Conservation (phyloP, 768 basidiomycete species). For the Coprinopsis sp. region DNA sequence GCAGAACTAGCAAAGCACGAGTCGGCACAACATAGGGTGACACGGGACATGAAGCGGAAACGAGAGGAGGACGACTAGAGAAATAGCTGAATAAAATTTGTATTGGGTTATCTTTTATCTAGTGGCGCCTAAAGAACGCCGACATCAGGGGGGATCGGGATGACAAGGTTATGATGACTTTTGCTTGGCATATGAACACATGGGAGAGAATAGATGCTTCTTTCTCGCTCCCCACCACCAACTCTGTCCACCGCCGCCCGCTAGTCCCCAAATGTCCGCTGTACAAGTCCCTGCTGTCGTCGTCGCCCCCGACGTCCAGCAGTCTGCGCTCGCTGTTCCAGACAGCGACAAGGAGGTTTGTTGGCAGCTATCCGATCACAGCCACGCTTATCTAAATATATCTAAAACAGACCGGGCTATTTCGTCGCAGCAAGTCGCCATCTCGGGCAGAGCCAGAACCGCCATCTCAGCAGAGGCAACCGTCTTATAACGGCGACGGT, state of each 20-base stretch:
- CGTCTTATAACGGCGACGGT: background rate
- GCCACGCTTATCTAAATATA: conserved; percentile 3
- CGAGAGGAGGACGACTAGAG: conserved; percentile 72
- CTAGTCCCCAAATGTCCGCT: too few relatives aligned
- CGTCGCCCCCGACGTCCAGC: background rate
- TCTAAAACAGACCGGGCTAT: conserved; percentile 7
- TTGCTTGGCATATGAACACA: background rate
- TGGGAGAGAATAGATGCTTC: background rate
- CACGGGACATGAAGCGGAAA: conserved; percentile 93
- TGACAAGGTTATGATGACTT: background rate
- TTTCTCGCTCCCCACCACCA: conserved; percentile 2
- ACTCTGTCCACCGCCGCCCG: background rate
- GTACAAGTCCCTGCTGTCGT: too few relatives aligned
- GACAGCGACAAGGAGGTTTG: background rate
- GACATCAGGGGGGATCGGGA: background rate
- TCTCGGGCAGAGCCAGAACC: conserved; percentile 2
- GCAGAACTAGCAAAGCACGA: conserved; percentile 88
- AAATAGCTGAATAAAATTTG: too few relatives aligned
- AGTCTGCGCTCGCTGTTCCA: background rate
- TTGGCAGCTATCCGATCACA: background rate
- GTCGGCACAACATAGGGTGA: conserved; percentile 84
- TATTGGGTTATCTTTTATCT: too few relatives aligned
- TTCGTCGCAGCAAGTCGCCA: conserved; percentile 3
- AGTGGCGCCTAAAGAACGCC: background rate
- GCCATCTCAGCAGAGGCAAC: conserved; percentile 13